Evolutionary conservation across 2,329 filamentous ascomycete genomes (phyloP), one percentile per base, ranked within the genome.

Genomic region (Hawksworthiomyces lignivorus): DNA sequence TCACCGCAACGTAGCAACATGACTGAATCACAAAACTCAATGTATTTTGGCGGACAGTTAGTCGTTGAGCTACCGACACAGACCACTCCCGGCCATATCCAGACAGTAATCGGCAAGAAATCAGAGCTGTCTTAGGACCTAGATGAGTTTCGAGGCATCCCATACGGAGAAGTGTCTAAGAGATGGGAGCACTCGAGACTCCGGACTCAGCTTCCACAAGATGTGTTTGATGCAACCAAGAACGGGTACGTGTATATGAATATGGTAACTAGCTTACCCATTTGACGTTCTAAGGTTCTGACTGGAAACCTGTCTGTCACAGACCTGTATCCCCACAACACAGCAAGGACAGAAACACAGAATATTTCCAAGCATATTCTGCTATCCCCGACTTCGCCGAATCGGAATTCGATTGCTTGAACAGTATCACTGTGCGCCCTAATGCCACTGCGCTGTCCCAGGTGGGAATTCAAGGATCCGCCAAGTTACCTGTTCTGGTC

Each of bases 161-260:
- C 43, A 5, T 41, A 41, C 24, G 43, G 34, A n/a, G 14, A 10
- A 11, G 38, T 45, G 12, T 4, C 43, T 1, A 19, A n/a, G 5
- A 28, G 43, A 5, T 45, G 43, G 38, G 38, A 45, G 24, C 43
- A 34, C 19, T 41, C 43, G 6, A 33, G 27, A n/a, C 14, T 45
- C 8, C 34, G 43, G 18, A 18, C 22, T 15, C 39, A 34, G 8
- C 17, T 45, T 30, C 43, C 43, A 3, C 22, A 15, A 11, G 34
- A 45, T 22, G 22, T 41, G 10, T 45, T 45, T 35, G 43, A 45
- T 15, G 43, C 43, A 5, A 45, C 43, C 5, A 29, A n/a, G 8
- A 41, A 45, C 17, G 43, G 43, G 41, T 43, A n/a, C n/a, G n/a
- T n/a, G n/a, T n/a, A n/a, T n/a, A n/a, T n/a, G n/a, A n/a, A n/a